A percentile compares a stretch with the other conserved stretches of the same genome.
phyloP scores from a whole-genome alignment of 305 asterid genomes.

The Rubia tinctorum region DNA sequence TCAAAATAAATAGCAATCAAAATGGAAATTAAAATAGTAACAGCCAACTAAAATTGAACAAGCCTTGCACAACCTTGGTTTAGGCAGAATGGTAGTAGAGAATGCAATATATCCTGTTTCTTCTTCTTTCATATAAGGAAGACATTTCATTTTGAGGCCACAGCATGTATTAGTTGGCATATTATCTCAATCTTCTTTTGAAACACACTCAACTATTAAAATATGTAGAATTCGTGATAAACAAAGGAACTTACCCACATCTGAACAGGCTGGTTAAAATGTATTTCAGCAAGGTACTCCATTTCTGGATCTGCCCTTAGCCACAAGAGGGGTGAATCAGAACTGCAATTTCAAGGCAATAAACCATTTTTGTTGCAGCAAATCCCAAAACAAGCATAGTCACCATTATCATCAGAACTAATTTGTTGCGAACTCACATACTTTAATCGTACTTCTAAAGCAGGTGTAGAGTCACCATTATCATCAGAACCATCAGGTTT shows the following conservation, averaged over 20 bases:
- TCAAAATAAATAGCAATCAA: background rate
- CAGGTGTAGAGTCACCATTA: slow-evolving; percentile 65
- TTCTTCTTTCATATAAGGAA: background rate
- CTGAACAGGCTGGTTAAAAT: slow-evolving; percentile 91
- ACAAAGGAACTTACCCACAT: slow-evolving; percentile 86
- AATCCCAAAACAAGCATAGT: slow-evolving; percentile 2
- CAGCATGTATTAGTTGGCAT: background rate
- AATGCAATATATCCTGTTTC: background rate
- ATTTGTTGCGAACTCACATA: slow-evolving; percentile 31
- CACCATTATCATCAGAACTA: background rate
- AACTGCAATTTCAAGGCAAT: slow-evolving; percentile 47
- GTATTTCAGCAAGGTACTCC: slow-evolving; percentile 97
- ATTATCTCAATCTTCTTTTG: background rate
- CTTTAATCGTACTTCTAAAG: slow-evolving; percentile 73
- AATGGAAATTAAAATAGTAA: background rate
- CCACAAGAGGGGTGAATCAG: slow-evolving; percentile 98
- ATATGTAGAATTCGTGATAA: background rate
- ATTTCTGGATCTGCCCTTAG: slow-evolving; percentile 98
- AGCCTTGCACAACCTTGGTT: background rate
- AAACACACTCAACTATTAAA: background rate
- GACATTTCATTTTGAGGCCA: background rate
- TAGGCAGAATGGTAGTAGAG: background rate
- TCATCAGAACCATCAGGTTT: slow-evolving; percentile 99
- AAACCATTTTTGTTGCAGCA: slow-evolving; percentile 7
- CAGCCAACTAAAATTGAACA: background rate